These are phyloP conservation scores for Picea abies DNA, from an alignment of 83 land plant species.

Conservation along the genomic window DNA sequence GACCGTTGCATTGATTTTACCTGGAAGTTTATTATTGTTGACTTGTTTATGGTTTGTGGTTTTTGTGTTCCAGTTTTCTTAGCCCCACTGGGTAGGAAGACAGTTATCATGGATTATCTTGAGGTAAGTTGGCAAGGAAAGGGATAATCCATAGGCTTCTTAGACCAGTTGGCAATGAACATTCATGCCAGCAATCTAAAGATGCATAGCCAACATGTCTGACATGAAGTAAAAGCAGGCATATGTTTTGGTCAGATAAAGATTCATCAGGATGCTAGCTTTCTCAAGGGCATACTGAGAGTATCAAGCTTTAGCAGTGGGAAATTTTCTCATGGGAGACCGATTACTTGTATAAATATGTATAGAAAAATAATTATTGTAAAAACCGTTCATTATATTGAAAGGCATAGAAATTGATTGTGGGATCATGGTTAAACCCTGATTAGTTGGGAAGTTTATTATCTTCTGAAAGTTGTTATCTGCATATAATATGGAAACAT, in stretches of 20 bases:
- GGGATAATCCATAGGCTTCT: neutral
- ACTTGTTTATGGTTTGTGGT: neutral
- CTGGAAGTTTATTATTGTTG: neutral
- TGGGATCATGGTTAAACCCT: too few relatives aligned
- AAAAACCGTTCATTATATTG: too few relatives aligned
- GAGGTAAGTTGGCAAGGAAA: neutral
- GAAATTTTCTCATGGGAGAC: neutral
- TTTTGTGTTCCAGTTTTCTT: conserved; percentile 11
- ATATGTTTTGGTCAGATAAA: neutral
- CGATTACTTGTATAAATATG: neutral
- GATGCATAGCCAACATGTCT: neutral
- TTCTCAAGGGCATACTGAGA: neutral
- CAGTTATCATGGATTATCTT: conserved; percentile 1
- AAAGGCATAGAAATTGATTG: too few relatives aligned
- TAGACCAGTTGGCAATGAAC: neutral
- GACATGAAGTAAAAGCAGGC: neutral
- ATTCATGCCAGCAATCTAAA: neutral
- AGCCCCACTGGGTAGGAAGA: neutral
- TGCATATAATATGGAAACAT: too few relatives aligned
- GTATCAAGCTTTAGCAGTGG: neutral
- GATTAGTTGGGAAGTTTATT: too few relatives aligned
- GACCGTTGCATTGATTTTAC: too few relatives aligned
- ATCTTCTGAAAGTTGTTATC: too few relatives aligned
- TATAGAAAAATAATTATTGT: neutral
- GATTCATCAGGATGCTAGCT: neutral